phyloP scores from a whole-genome alignment of 2,329 filamentous ascomycete genomes.

The Phialemoniopsis sp. region DNA sequence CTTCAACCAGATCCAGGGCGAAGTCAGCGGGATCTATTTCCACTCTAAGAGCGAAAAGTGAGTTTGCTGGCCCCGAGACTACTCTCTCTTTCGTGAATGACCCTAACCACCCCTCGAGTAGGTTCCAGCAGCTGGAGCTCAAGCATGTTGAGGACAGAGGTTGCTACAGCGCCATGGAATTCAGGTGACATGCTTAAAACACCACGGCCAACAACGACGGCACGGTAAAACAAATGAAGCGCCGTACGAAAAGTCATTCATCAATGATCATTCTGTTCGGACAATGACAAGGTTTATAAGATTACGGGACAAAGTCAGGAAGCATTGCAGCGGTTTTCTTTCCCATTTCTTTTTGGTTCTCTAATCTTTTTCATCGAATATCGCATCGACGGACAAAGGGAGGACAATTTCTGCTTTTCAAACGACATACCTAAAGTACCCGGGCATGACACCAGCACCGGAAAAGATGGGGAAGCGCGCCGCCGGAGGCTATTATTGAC shows the following conservation, averaged over 20 bases:
- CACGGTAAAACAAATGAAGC: not conserved
- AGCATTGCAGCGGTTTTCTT: not conserved
- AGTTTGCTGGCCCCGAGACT: constrained; percentile 28
- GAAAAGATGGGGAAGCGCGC: no score
- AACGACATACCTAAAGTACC: no score
- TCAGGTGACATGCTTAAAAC: constrained; percentile 57
- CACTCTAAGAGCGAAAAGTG: constrained; percentile 97
- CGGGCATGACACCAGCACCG: no score
- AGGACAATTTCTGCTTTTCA: no score
- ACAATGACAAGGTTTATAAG: no score
- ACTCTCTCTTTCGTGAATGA: not conserved
- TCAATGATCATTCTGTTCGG: no score
- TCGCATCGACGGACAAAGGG: not conserved
- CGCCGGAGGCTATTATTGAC: no score
- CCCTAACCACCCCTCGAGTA: not conserved
- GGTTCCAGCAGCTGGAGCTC: constrained; percentile 89
- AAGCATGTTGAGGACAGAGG: constrained; percentile 83
- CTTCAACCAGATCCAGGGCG: constrained; percentile 87
- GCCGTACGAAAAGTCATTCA: not conserved
- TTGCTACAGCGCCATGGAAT: constrained; percentile 83
- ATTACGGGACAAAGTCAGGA: not conserved
- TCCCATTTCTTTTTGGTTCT: constrained; percentile 4
- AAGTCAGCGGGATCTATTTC: constrained; percentile 92
- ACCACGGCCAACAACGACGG: constrained; percentile 1
- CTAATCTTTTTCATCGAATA: constrained; percentile 1